These are phyloP conservation scores for Hyphopichia wangnamkhiaoensis DNA, from an alignment of 1,139 yeast genomes.

Conservation along the genomic window DNA sequence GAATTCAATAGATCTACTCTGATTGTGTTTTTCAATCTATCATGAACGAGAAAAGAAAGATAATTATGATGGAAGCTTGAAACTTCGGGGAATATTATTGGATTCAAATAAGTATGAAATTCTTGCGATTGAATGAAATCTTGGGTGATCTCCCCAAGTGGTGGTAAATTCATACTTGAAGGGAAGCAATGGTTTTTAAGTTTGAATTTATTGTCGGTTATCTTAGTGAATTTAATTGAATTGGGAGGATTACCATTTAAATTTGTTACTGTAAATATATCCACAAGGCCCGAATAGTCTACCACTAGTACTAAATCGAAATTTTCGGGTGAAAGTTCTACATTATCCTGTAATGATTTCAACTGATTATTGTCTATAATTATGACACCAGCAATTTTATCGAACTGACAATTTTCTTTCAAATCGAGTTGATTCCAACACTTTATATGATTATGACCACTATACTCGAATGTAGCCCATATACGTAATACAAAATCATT, in stretches of 20 bases:
- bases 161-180: neutral
- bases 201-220: constrained; percentile 10
- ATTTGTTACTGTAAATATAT: constrained; percentile 52
- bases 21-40: constrained; percentile 38
- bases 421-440: constrained; percentile 61
- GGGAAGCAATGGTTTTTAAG: constrained; percentile 10
- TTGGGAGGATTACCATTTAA: constrained; percentile 51
- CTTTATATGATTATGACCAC: constrained; percentile 57
- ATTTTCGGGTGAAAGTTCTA: constrained; percentile 16
- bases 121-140: constrained; percentile 13
- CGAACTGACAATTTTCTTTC: constrained; percentile 17
- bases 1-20: constrained; percentile 27
- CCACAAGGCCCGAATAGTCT: constrained; percentile 44
- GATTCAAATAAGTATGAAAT: constrained; percentile 20
- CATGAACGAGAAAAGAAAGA: constrained; percentile 35
- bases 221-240: constrained; percentile 25
- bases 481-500: constrained; percentile 58
- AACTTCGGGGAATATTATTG: constrained; percentile 26
- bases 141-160: neutral
- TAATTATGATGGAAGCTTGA: constrained; percentile 14
- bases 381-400: constrained; percentile 37
- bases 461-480: constrained; percentile 72
- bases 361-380: constrained; percentile 58
- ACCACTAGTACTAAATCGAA: constrained; percentile 59
- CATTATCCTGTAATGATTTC: constrained; percentile 7